These are phyloP conservation scores for Combretum micranthum DNA, from an alignment of 345 rosid genomes.

Conservation along the genomic window DNA sequence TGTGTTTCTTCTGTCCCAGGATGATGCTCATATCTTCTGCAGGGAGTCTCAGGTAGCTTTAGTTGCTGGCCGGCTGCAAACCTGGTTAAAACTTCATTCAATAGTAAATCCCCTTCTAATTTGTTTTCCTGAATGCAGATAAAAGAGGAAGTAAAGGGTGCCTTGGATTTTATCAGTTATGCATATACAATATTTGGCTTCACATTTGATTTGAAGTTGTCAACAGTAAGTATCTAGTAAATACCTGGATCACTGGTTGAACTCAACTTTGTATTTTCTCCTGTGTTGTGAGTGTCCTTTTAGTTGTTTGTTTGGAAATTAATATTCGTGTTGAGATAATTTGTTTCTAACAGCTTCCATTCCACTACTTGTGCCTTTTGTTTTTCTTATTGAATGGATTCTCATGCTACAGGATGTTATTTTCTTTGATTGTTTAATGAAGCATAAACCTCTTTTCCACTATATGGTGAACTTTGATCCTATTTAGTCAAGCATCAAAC, in stretches of 20 bases:
- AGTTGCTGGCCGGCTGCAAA: slow-evolving; percentile 1
- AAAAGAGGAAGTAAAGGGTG: slow-evolving; percentile 72
- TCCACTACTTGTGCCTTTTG: too few species aligned
- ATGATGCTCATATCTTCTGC: slow-evolving; percentile 95
- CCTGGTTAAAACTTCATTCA: slow-evolving; percentile 2
- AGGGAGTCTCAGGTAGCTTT: slow-evolving; percentile 64
- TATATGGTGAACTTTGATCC: too few species aligned
- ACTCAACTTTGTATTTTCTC: background rate
- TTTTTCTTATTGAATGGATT: too few species aligned
- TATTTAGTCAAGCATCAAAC: too few species aligned
- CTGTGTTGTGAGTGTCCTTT: too few species aligned
- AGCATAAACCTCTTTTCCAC: too few species aligned
- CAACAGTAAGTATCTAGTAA: slow-evolving; percentile 51
- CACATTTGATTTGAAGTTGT: slow-evolving; percentile 86
- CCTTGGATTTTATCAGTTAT: slow-evolving; percentile 74
- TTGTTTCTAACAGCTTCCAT: too few species aligned
- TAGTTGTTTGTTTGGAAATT: too few species aligned
- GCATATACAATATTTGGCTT: slow-evolving; percentile 66
- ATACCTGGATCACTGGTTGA: slow-evolving; percentile 7
- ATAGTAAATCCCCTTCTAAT: slow-evolving; percentile 5
- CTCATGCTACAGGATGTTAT: too few species aligned
- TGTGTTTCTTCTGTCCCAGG: slow-evolving; percentile 45
- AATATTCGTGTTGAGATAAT: too few species aligned
- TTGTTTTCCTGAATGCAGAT: slow-evolving; percentile 43
- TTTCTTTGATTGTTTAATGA: too few species aligned